Evolutionary conservation across 305 asterid genomes (phyloP).

Genomic region (Fraxinus sp.): DNA sequence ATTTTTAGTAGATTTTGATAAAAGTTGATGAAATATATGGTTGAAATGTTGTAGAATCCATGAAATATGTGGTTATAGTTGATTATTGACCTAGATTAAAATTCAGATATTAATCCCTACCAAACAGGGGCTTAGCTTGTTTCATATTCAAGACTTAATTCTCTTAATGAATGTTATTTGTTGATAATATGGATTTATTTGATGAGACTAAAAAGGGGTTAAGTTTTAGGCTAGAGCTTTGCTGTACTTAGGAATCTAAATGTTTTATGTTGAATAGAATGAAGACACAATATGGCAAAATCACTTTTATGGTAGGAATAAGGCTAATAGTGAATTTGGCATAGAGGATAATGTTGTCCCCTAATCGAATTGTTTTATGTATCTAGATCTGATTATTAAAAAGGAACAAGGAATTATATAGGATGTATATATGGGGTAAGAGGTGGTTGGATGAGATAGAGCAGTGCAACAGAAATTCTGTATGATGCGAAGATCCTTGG

Average conservation of each 20-base stretch:
- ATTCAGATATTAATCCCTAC: too few relatives aligned
- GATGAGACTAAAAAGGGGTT: not conserved
- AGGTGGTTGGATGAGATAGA: not conserved
- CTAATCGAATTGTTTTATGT: not conserved
- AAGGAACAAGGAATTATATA: not conserved
- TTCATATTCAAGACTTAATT: not conserved
- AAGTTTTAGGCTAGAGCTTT: not conserved
- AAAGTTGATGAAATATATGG: too few relatives aligned
- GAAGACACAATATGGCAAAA: not conserved
- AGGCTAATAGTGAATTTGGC: not conserved
- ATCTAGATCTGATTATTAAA: not conserved
- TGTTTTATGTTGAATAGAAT: not conserved
- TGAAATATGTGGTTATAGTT: too few relatives aligned
- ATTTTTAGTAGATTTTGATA: too few relatives aligned
- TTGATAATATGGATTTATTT: not conserved
- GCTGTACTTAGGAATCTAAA: not conserved
- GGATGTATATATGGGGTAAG: not conserved
- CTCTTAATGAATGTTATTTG: not conserved
- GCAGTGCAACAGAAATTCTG: not conserved
- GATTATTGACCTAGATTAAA: too few relatives aligned
- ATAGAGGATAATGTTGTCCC: not conserved
- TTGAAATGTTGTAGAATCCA: too few relatives aligned
- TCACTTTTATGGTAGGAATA: not conserved
- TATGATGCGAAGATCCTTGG: not conserved
- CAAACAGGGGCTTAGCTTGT: not conserved